Evolutionary conservation across 1,284 basidiomycete species (phyloP).

Genomic region (Tausonia pullulans): DNA sequence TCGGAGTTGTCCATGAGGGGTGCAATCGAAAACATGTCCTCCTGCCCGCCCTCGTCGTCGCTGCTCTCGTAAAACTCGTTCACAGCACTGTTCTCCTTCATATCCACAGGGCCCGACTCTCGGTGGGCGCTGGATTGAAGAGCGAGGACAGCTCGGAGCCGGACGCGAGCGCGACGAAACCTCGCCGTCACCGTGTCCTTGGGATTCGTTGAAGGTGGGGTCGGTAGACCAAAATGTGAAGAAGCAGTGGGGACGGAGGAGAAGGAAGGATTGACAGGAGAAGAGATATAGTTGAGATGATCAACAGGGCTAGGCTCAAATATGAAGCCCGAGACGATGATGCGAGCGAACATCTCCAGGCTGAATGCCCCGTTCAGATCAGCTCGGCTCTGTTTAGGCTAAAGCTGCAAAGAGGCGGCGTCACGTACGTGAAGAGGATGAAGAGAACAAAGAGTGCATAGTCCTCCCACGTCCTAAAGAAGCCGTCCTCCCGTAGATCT

Average conservation of each 20-base stretch:
- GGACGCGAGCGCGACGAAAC: not conserved
- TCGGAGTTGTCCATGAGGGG: not conserved
- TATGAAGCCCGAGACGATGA: slow-evolving; percentile 81
- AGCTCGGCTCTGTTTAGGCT: not conserved
- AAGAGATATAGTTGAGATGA: not conserved
- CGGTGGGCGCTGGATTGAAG: not conserved
- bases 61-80: not conserved
- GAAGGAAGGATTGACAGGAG: not conserved
- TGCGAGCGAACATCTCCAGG: slow-evolving; percentile 75
- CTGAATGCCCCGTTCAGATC: slow-evolving; percentile 33
- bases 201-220: not conserved
- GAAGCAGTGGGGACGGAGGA: not conserved
- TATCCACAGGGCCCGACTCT: not conserved
- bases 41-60: slow-evolving; percentile 4
- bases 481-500: slow-evolving; percentile 44
- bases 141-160: not conserved
- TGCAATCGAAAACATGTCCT: slow-evolving; percentile 1
- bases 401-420: slow-evolving; percentile 7
- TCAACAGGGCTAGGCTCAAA: slow-evolving; percentile 32
- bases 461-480: slow-evolving; percentile 82
- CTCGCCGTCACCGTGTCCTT: not conserved
- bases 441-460: slow-evolving; percentile 72
- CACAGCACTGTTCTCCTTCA: not conserved
- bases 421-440: slow-evolving; percentile 68
- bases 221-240: not conserved